These are phyloP conservation scores for Themeda triandra DNA, from an alignment of 176 grass and related monocot genomes.

Conservation along the genomic window DNA sequence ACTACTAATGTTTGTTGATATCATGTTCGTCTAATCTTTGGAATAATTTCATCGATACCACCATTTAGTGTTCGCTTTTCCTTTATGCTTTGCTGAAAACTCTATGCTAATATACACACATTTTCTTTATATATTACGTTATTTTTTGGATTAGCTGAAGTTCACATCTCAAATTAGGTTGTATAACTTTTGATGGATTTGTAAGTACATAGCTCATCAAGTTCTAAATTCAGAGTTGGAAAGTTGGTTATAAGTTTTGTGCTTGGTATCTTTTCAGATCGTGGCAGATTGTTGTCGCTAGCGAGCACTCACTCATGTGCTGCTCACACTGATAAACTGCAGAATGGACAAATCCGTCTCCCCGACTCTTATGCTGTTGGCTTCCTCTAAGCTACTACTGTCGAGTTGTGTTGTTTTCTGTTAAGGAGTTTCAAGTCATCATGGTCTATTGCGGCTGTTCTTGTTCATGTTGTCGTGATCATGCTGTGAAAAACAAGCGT, in stretches of 20 bases:
- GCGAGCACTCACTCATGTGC: neutral
- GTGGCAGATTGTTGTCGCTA: neutral
- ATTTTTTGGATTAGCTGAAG: neutral
- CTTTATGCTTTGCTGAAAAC: too few species aligned
- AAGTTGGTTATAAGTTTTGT: neutral
- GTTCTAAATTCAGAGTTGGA: neutral
- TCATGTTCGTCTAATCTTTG: too few species aligned
- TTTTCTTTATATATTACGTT: neutral
- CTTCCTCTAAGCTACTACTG: too few species aligned
- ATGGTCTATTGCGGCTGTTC: too few species aligned
- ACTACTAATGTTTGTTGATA: too few species aligned
- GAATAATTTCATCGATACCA: too few species aligned
- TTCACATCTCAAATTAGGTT: neutral
- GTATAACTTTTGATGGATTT: too few species aligned
- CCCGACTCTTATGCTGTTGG: neutral
- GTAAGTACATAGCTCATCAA: neutral
- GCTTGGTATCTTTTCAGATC: constrained; percentile 13
- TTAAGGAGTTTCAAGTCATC: too few species aligned
- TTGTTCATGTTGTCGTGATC: too few species aligned
- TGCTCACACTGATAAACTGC: neutral
- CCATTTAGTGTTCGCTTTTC: too few species aligned
- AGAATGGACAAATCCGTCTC: neutral
- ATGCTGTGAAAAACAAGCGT: too few species aligned
- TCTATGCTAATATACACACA: neutral
- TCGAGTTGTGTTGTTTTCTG: neutral